Evolutionary conservation across 2,329 filamentous ascomycete species (phyloP).

Genomic region (Neocatenulostroma microsporum): DNA sequence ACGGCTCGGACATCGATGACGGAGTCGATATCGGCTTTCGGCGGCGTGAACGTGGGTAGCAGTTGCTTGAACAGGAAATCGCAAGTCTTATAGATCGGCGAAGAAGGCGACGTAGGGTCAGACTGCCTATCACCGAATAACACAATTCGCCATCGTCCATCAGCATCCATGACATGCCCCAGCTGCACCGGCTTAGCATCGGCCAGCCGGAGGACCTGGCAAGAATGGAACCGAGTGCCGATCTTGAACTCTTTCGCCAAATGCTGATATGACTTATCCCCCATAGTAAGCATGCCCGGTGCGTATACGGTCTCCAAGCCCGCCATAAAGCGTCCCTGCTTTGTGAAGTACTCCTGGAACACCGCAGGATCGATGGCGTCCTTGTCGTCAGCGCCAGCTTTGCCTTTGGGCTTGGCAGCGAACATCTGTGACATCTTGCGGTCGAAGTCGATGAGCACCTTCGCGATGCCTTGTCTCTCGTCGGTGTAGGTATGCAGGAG

Average conservation of each 20-base stretch:
- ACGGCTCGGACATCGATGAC: conserved; percentile 47
- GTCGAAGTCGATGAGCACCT: conserved; percentile 55
- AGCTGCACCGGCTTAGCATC: conserved; percentile 30
- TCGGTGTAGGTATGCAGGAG: conserved; percentile 47
- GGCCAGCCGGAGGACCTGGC: conserved; percentile 25
- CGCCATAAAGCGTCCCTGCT: conserved; percentile 28
- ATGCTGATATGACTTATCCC: conserved; percentile 19
- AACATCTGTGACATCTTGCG: conserved; percentile 43
- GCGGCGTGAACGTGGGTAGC: conserved; percentile 33
- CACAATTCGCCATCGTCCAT: conserved; percentile 28
- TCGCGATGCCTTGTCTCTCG: conserved; percentile 53
- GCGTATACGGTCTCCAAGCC: conserved; percentile 25
- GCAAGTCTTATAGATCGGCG: conserved; percentile 19
- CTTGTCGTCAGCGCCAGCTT: conserved; percentile 15
- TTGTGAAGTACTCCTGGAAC: conserved; percentile 26
- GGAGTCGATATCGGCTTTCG: conserved; percentile 34
- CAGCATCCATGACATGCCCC: conserved; percentile 28
- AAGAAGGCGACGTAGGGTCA: conserved; percentile 13
- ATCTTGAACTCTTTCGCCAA: conserved; percentile 26
- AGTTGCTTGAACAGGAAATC: conserved; percentile 15
- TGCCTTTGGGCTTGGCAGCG: conserved; percentile 31
- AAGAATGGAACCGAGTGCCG: conserved; percentile 28
- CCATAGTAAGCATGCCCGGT: conserved; percentile 19
- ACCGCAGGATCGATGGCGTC: conserved; percentile 27
- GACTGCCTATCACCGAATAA: conserved; percentile 21